phyloP scores from a whole-genome alignment of 2,329 filamentous ascomycete species.

The Mycocentrospora acerina region DNA sequence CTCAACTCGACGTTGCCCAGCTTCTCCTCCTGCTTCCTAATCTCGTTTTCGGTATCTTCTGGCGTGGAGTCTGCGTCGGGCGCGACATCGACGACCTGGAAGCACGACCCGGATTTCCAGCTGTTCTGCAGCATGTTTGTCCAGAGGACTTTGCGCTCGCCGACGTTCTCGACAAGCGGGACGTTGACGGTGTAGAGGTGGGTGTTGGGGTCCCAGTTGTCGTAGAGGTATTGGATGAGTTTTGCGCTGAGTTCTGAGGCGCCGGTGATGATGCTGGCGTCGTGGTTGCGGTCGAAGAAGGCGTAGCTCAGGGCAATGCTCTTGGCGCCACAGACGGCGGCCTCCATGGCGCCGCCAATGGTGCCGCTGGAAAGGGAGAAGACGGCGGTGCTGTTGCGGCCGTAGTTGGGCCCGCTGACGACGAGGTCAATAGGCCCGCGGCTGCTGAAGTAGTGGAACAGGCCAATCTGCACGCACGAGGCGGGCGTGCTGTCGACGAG shows the following conservation, averaged over 20 bases:
- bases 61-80: slow-evolving; percentile 60
- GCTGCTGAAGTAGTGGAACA: slow-evolving; percentile 49
- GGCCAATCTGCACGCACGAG: slow-evolving; percentile 52
- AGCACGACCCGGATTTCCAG: slow-evolving; percentile 84
- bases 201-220: slow-evolving; percentile 69
- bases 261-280: slow-evolving; percentile 75
- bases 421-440: slow-evolving; percentile 51
- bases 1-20: slow-evolving; percentile 47
- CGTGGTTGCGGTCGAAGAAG: slow-evolving; percentile 83
- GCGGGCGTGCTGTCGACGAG: slow-evolving; percentile 54
- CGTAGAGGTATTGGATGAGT: slow-evolving; percentile 75
- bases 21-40: slow-evolving; percentile 63
- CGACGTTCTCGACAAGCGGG: slow-evolving; percentile 76
- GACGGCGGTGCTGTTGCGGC: slow-evolving; percentile 53
- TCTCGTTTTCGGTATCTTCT: slow-evolving; percentile 70
- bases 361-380: slow-evolving; percentile 53
- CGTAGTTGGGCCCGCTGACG: slow-evolving; percentile 53
- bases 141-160: slow-evolving; percentile 72
- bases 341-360: slow-evolving; percentile 53
- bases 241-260: slow-evolving; percentile 73
- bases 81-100: slow-evolving; percentile 73
- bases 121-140: slow-evolving; percentile 88
- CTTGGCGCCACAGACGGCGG: slow-evolving; percentile 48
- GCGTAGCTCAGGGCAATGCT: slow-evolving; percentile 87
- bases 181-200: slow-evolving; percentile 94